Evolutionary conservation across 768 basidiomycete species (phyloP).

Genomic region (Suillus clintonianus): DNA sequence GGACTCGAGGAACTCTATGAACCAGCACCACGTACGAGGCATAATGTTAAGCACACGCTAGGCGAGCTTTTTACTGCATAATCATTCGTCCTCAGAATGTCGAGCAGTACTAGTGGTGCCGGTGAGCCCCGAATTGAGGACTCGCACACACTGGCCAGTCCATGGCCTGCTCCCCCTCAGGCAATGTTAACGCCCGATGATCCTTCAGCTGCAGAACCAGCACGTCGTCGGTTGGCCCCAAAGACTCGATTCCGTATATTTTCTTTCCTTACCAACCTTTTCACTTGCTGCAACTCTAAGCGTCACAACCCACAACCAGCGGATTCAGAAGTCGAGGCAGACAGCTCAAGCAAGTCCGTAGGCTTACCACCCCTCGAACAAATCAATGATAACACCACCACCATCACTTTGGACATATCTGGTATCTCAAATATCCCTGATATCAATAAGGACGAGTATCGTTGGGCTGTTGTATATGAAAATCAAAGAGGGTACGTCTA

Average conservation of each 20-base stretch:
- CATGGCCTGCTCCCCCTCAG: slow-evolving; percentile 37
- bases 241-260: slow-evolving; percentile 35
- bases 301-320: slow-evolving; percentile 8
- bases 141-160: neutral
- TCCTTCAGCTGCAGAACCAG: slow-evolving; percentile 44
- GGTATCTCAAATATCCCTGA: slow-evolving; percentile 26
- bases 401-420: slow-evolving; percentile 35
- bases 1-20: no score
- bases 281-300: slow-evolving; percentile 8
- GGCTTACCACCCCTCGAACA: slow-evolving; percentile 1
- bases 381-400: slow-evolving; percentile 11
- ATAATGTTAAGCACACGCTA: no score
- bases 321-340: neutral
- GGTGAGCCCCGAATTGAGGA: neutral
- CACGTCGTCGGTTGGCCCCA: slow-evolving; percentile 45
- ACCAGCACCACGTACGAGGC: neutral
- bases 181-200: slow-evolving; percentile 41
- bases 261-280: slow-evolving; percentile 36
- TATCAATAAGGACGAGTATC: slow-evolving; percentile 52
- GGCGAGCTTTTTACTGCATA: neutral
- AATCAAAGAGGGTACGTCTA: slow-evolving; percentile 75
- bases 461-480: slow-evolving; percentile 81
- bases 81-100: slow-evolving; percentile 1
- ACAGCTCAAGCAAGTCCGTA: slow-evolving; percentile 2
- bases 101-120: neutral